Evolutionary conservation across 306 rosid genomes (phyloP), one percentile per base, ranked within the genome.

Genomic region (Elaeagnus macrophylla): DNA sequence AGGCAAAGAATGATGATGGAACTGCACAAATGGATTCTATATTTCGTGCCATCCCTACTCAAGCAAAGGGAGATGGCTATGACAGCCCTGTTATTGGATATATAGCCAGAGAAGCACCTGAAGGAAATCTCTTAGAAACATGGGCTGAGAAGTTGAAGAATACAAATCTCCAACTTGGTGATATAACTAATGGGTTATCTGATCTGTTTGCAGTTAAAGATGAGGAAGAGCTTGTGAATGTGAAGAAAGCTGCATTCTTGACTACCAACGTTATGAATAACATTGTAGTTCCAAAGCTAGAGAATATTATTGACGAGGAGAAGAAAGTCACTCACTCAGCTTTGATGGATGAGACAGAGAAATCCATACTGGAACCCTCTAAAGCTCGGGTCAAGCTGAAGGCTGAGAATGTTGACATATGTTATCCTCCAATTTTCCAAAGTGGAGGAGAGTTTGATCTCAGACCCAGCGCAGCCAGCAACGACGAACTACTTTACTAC

Each of bases 381-480:
- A 71, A 51, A 49, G 54, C 59, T 42, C 58, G 59, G 53, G 76
- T 64, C 53, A 64, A 71, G 76, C 54, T 71, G 47, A 71, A 59
- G 57, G 66, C 67, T 6, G 66, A 54, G 37, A 71, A 71, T 59
- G 67, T 71, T 48, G 76, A 71, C 54, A 71, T 71, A 17, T 71
- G 76, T 59, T 71, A 71, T 47, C 76, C 76, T 37, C 76, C 76
- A 25, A 71, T 71, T 36, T 71, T 71, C 41, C 76, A 64, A 48
- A 71, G 76, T 36, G 76, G 76, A 0, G 76, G 71, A 32, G 58
- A 56, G 9, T 71, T 71, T 54, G 71, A 71, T 59, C 62, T 71
- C 52, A 71, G 59, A 37, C 76, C 76, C 12, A 71, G 71, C 53
- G 71, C 76, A 46, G 58, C 76, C 7, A 71, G 76, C 76, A 71